Percentiles rank a stretch among this genome's conserved stretches.
These are phyloP conservation scores for Solanum corneliomulleri DNA, from an alignment of 257 asterid species.

Conservation along the genomic window DNA sequence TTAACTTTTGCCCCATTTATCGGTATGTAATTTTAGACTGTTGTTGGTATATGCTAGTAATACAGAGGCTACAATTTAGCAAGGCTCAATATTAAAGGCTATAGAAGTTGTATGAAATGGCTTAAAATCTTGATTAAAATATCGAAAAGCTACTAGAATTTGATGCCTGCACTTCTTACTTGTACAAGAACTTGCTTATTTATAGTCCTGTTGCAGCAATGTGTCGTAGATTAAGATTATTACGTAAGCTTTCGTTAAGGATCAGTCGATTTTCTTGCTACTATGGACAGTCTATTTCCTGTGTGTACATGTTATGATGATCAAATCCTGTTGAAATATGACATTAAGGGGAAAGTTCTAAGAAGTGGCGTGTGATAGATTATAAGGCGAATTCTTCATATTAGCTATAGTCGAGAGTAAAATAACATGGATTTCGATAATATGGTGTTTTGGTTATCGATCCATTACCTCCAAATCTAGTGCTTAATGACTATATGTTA, in stretches of 20 bases:
- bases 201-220: neutral
- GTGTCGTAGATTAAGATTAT: neutral
- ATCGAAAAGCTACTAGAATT: neutral
- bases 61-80: too few species aligned
- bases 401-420: neutral
- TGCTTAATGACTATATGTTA: neutral
- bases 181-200: neutral
- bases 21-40: neutral
- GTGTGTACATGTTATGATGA: neutral
- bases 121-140: neutral
- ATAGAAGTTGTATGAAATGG: neutral
- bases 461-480: neutral
- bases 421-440: neutral
- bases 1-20: neutral
- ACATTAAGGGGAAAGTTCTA: neutral
- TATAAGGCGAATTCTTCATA: neutral
- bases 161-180: neutral
- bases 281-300: neutral
- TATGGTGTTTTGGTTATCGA: neutral
- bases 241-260: neutral
- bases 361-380: neutral
- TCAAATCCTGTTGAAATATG: neutral
- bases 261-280: neutral
- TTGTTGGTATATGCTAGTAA: neutral
- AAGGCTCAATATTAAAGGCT: too few species aligned